A percentile compares a stretch with the other conserved stretches of the same genome.
Conservation (phyloP, 768 basidiomycete genomes). For the Hygrocybe coccinea region DNA sequence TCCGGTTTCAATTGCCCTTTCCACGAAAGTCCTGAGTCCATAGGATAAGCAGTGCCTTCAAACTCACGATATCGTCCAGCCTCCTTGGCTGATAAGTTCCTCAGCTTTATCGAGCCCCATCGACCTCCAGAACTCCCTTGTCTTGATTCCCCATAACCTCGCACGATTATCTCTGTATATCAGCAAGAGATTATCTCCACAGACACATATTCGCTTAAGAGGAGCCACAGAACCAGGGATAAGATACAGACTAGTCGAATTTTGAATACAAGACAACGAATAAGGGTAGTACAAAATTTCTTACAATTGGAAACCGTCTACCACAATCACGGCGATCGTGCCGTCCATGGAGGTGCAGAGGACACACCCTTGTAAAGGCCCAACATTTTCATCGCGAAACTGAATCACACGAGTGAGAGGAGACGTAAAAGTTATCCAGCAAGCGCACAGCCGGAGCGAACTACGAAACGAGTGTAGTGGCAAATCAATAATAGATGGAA, state of each 20-base stretch:
- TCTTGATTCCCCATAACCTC: constrained; percentile 82
- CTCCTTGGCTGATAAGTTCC: constrained; percentile 64
- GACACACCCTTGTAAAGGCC: constrained; percentile 60
- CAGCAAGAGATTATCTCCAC: constrained; percentile 66
- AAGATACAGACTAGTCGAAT: constrained; percentile 55
- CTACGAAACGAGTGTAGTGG: constrained; percentile 32
- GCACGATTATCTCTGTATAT: constrained; percentile 73
- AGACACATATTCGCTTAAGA: constrained; percentile 57
- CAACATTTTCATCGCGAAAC: constrained; percentile 46
- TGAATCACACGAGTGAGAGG: constrained; percentile 58
- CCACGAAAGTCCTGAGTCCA: not conserved
- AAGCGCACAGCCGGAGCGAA: constrained; percentile 57
- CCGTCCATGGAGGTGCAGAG: constrained; percentile 75
- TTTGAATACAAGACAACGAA: not conserved
- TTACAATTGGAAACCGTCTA: constrained; percentile 76
- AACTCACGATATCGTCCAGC: constrained; percentile 74
- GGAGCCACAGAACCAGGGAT: constrained; percentile 78
- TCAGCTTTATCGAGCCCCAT: constrained; percentile 72
- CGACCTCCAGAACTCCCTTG: constrained; percentile 80
- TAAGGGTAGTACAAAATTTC: constrained; percentile 23
- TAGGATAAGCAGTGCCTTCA: not conserved
- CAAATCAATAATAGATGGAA: not conserved
- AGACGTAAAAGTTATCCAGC: constrained; percentile 69
- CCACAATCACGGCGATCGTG: constrained; percentile 72
- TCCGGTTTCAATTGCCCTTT: not conserved